Percentiles rank a stretch among this genome's conserved stretches.
These are phyloP conservation scores for Byssoonygena ceratinophila DNA, from an alignment of 2,329 filamentous ascomycete species.

Conservation along the genomic window DNA sequence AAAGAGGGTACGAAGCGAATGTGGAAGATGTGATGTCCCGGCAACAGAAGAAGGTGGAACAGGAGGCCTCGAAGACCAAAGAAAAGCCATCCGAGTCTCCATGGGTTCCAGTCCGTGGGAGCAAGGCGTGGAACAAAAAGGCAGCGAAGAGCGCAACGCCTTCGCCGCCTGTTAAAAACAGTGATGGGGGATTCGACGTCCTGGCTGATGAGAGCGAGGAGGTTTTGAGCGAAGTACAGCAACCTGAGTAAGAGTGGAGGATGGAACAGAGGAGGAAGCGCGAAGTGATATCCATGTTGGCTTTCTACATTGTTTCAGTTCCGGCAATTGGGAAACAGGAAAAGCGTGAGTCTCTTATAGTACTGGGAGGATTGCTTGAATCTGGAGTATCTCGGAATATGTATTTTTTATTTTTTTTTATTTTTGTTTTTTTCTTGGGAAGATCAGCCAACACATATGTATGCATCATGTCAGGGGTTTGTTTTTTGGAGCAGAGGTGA, in stretches of 20 bases:
- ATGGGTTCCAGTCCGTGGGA: not conserved
- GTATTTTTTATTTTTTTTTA: not conserved
- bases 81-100: not conserved
- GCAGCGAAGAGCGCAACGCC: not conserved
- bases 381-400: no score
- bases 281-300: not conserved
- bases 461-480: not conserved
- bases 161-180: not conserved
- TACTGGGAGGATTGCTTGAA: no score
- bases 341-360: no score
- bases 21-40: constrained; percentile 4
- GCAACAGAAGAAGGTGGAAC: not conserved
- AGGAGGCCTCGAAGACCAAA: not conserved
- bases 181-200: not conserved
- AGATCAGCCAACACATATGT: not conserved
- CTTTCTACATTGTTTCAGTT: not conserved
- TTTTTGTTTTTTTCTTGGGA: not conserved
- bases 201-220: not conserved
- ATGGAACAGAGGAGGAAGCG: not conserved
- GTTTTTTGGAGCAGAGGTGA: not conserved
- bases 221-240: not conserved
- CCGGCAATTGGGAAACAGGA: not conserved
- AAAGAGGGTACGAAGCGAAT: constrained; percentile 8
- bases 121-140: constrained; percentile 1
- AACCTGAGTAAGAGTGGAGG: not conserved